A percentile compares a stretch with the other conserved stretches of the same genome.
Evolutionary conservation across 2,329 filamentous ascomycete species (phyloP).

Genomic region (Colletotrichum godetiae): DNA sequence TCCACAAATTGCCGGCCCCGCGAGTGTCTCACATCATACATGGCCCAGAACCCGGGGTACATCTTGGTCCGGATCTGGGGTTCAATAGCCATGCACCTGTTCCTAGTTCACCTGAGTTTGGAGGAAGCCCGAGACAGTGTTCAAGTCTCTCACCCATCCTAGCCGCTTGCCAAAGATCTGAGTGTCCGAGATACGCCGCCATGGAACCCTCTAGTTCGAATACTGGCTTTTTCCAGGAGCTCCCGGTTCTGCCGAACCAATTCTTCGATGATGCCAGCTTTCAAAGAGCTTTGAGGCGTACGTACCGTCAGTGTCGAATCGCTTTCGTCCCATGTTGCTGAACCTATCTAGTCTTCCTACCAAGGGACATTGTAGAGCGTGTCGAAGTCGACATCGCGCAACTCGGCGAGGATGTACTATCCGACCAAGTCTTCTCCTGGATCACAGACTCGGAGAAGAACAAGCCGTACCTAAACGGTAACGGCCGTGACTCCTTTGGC

Average conservation of each 20-base stretch:
- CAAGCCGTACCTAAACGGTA: slow-evolving; percentile 67
- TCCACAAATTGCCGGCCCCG: slow-evolving; percentile 16
- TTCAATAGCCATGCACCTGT: neutral
- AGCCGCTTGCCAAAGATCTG: neutral
- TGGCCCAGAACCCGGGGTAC: neutral
- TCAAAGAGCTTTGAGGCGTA: slow-evolving; percentile 63
- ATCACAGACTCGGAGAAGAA: slow-evolving; percentile 74
- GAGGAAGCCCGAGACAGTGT: too few relatives aligned
- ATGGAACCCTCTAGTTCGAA: slow-evolving; percentile 59
- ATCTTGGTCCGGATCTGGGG: neutral
- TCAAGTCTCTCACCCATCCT: neutral
- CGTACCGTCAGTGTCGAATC: slow-evolving; percentile 34
- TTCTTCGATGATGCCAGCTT: slow-evolving; percentile 66
- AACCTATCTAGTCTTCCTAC: slow-evolving; percentile 58
- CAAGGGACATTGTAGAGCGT: slow-evolving; percentile 49
- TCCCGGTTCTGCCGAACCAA: slow-evolving; percentile 65
- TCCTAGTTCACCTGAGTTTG: neutral
- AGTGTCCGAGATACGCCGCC: neutral
- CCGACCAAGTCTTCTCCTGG: slow-evolving; percentile 64
- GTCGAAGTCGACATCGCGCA: slow-evolving; percentile 56
- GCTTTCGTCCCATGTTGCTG: neutral
- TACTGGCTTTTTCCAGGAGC: slow-evolving; percentile 67
- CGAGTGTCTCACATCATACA: neutral
- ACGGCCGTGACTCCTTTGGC: slow-evolving; percentile 71
- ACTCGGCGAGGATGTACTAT: slow-evolving; percentile 65